Evolutionary conservation across 352 stramenopile species (phyloP).

Genomic region (Pythium guiyangense): DNA sequence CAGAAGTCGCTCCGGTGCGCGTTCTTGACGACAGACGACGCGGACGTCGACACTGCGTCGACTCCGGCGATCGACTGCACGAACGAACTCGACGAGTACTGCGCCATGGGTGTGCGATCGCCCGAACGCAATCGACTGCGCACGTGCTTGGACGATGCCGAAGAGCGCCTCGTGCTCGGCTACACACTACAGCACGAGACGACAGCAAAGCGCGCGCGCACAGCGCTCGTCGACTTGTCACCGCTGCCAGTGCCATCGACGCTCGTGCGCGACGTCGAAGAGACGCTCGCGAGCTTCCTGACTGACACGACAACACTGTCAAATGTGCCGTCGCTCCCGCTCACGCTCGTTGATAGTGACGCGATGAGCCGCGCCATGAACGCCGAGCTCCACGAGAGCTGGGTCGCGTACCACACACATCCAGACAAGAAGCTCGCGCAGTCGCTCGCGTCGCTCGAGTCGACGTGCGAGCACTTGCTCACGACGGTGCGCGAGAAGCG

Average conservation of each 20-base stretch:
- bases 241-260: constrained; percentile 10
- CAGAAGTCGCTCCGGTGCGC: constrained; percentile 20
- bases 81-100: constrained; percentile 20
- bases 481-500: constrained; percentile 15
- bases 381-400: constrained; percentile 35
- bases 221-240: constrained; percentile 2
- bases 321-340: constrained; percentile 12
- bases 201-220: neutral
- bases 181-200: constrained; percentile 1
- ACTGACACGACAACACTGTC: neutral
- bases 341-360: constrained; percentile 18
- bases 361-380: constrained; percentile 32
- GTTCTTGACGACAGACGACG: constrained; percentile 25
- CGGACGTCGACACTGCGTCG: neutral
- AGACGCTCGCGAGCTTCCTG: constrained; percentile 12
- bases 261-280: constrained; percentile 18
- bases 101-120: constrained; percentile 4
- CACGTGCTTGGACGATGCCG: constrained; percentile 11
- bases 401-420: constrained; percentile 27
- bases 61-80: neutral
- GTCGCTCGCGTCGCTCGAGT: neutral
- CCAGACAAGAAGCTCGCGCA: constrained; percentile 6
- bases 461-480: constrained; percentile 12
- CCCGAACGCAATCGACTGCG: constrained; percentile 21
- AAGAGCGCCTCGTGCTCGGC: constrained; percentile 18